Base-by-base conservation (phyloP, 1,284 basidiomycete species). In the Irpex sp. region DNA sequence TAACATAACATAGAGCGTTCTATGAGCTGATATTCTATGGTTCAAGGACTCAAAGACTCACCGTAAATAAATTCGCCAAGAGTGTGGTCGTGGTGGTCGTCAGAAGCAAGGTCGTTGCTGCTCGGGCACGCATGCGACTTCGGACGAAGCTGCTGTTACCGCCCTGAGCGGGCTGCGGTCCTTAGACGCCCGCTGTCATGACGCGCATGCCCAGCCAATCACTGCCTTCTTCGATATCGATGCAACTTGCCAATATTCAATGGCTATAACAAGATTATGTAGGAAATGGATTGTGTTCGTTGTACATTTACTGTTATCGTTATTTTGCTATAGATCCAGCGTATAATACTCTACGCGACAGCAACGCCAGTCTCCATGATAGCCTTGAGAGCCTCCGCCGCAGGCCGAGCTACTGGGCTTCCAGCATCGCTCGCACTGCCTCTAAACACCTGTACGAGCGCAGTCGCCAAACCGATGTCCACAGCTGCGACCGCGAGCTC, bases 401-500 rank as follows among this genome's bases (percentile, higher is more conserved):
- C 75, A 48, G 79, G 79, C 19, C 68, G 69, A 56, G 81, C 61
- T 12, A 84, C 71, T 12, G 73, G 73, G 14, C 71, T 69, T 21
- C 65, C 71, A 42, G 65, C 65, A 63, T 57, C 68, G 57, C 63
- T 71, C 67, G 65, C 72, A 62, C 65, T n/a, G 63, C 55, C 72
- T 75, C 70, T 80, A 39, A 90, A 66, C 42, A 80, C 80, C 33
- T 73, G 72, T 52, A 89, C 72, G 33, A 80, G 73, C 1, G 82
- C 82, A 54, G 72, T 68, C 10, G 80, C 69, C 33, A 90, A 68
- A n/a, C 82, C 81, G 21, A 78, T 74, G 49, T 78, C 77, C 59
- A 78, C 76, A 12, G 80, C 81, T 65, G 85, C 83, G 42, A 78
- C 75, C 5, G 73, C 75, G 21, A 90, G 69, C 58, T 73, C 70